Percentiles rank a stretch among this genome's conserved stretches.
phyloP scores from a whole-genome alignment of 768 basidiomycete genomes.

The Trametes meyenii region DNA sequence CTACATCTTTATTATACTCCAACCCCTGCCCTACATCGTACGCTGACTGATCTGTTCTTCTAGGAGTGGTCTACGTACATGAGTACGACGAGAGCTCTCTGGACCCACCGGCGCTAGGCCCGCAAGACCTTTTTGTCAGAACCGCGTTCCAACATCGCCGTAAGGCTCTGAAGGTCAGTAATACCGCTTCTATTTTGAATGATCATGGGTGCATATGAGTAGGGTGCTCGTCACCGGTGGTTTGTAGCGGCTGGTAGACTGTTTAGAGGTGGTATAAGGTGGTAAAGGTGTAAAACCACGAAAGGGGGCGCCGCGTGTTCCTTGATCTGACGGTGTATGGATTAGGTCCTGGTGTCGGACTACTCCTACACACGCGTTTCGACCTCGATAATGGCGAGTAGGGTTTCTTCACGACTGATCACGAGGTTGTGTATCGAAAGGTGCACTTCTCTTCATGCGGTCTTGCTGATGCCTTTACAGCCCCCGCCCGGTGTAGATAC shows the following conservation, averaged over 20 bases:
- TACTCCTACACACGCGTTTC: too few relatives aligned
- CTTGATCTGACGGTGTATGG: not conserved
- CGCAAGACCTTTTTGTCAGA: conserved; percentile 17
- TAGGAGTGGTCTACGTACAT: conserved; percentile 18
- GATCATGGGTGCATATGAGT: not conserved
- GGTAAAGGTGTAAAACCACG: too few relatives aligned
- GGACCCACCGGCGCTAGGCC: conserved; percentile 17
- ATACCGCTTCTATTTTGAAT: not conserved
- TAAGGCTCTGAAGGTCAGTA: conserved; percentile 13
- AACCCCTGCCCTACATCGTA: not conserved
- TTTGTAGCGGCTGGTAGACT: too few relatives aligned
- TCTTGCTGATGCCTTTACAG: not conserved
- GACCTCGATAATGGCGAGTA: too few relatives aligned
- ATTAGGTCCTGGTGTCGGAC: too few relatives aligned
- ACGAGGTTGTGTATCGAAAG: too few relatives aligned
- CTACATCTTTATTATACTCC: not conserved
- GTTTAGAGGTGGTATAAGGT: too few relatives aligned
- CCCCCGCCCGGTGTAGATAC: conserved; percentile 7
- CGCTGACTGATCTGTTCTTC: not conserved
- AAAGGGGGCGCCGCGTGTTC: too few relatives aligned
- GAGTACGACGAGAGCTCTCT: conserved; percentile 24
- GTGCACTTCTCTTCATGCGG: too few relatives aligned
- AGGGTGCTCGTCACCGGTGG: too few relatives aligned
- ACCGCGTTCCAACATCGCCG: not conserved
- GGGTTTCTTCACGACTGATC: too few relatives aligned